Conservation (phyloP, 306 rosid genomes). For the Coriaria nepalensis region DNA sequence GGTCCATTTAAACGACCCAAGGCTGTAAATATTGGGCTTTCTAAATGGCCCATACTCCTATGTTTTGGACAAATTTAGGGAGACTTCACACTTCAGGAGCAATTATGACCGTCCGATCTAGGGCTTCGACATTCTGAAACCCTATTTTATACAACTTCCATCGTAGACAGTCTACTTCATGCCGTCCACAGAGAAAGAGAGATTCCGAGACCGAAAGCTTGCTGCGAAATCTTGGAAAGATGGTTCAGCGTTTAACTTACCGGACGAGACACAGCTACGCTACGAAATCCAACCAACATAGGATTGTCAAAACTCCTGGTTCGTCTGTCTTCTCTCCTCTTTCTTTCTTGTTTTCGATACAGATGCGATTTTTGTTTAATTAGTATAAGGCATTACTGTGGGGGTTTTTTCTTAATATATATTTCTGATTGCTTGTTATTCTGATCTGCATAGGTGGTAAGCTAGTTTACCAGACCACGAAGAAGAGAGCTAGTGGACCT, state of each 20-base stretch:
- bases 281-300: constrained; percentile 61
- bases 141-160: too few species aligned
- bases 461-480: constrained; percentile 57
- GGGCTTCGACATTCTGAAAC: constrained; percentile 5
- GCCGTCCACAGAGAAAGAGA: background rate
- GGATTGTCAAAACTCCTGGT: constrained; percentile 74
- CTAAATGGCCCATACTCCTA: too few species aligned
- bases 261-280: constrained; percentile 66
- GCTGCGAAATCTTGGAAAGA: constrained; percentile 6
- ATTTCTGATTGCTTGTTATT: background rate
- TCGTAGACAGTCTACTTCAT: too few species aligned
- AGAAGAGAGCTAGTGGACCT: constrained; percentile 73
- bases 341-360: background rate
- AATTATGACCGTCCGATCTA: constrained; percentile 1
- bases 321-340: background rate
- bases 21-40: too few species aligned
- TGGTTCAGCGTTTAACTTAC: constrained; percentile 73
- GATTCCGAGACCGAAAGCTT: constrained; percentile 1
- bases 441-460: constrained; percentile 39
- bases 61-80: too few species aligned
- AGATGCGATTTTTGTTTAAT: background rate
- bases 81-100: too few species aligned
- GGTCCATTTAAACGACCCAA: too few species aligned
- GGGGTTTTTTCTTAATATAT: too few species aligned
- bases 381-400: too few species aligned